Conservation (phyloP, 2,329 filamentous ascomycete species). For the Claviceps sp. region DNA sequence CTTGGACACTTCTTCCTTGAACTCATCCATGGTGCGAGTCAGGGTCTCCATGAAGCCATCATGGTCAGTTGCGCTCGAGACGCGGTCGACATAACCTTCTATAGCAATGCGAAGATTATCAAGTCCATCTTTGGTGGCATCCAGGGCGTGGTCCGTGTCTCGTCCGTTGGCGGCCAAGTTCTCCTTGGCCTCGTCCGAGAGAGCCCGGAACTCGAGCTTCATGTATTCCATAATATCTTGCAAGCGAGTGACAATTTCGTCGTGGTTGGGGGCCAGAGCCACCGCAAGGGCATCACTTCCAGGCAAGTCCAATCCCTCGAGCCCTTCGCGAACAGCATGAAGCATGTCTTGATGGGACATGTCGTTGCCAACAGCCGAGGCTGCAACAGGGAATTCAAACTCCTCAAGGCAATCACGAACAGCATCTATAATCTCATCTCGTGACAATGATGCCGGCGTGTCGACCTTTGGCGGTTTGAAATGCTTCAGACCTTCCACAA, state of each 20-base stretch:
- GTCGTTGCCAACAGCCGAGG: slow-evolving; percentile 37
- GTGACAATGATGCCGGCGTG: slow-evolving; percentile 54
- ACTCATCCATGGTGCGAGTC: slow-evolving; percentile 50
- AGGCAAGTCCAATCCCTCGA: slow-evolving; percentile 36
- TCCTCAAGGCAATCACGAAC: slow-evolving; percentile 80
- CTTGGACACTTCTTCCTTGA: slow-evolving; percentile 52
- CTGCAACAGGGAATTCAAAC: slow-evolving; percentile 59
- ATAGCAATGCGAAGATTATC: slow-evolving; percentile 71
- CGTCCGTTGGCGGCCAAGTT: slow-evolving; percentile 66
- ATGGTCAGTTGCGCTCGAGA: slow-evolving; percentile 54
- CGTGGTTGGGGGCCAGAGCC: slow-evolving; percentile 25
- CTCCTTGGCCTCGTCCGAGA: slow-evolving; percentile 56
- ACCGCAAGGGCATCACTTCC: slow-evolving; percentile 27
- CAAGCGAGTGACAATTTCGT: slow-evolving; percentile 41
- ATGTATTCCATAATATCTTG: slow-evolving; percentile 53
- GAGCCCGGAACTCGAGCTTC: slow-evolving; percentile 43
- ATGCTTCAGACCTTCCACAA: slow-evolving; percentile 74
- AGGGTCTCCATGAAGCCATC: slow-evolving; percentile 67
- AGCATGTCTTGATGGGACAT: slow-evolving; percentile 50
- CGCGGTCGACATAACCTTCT: slow-evolving; percentile 65
- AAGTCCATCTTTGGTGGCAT: slow-evolving; percentile 76
- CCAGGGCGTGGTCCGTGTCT: slow-evolving; percentile 78
- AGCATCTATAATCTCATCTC: slow-evolving; percentile 71
- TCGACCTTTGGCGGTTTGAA: slow-evolving; percentile 64
- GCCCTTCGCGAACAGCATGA: slow-evolving; percentile 48